Base-by-base conservation (phyloP, 106 monocot genomes). In the Acorus gramineus region DNA sequence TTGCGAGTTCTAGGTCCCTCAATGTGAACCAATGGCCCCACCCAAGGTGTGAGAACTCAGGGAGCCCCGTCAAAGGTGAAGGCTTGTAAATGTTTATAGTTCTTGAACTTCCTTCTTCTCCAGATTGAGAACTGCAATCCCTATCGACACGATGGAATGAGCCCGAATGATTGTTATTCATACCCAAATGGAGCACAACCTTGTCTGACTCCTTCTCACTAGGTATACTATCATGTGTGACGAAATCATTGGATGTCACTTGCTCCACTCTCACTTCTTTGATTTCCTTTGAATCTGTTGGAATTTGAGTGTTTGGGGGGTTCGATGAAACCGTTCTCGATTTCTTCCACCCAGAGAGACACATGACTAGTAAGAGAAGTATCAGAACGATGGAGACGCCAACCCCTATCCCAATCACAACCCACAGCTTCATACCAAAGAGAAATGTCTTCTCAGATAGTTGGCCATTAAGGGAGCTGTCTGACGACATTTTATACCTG, bases 11-110 rank as follows among this genome's bases (percentile, higher is more conserved):
- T 65, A 94, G 59, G 59, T 94, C 94, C 62, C 94, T 79, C 54
- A 94, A 49, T n/a, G 94, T 94, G 75, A 94, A 94, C 94, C 94
- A 94, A 56, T 94, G 94, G 47, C 94, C 94, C 94, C 94, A 94
- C 9, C 86, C 94, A 66, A 94, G 84, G 28, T 94, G 80, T 48
- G 94, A 89, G 46, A 89, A 71, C 60, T 94, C 94, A 3, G 94
- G 94, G 4, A 94, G 83, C 67, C 94, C 94, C 5, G 71, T 71
- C 57, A 94, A 72, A 64, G 94, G 94, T 14, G 94, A 94, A 69
- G 89, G 68, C 65, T 76, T 82, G 44, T 79, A 66, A 52, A 70
- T 28, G 53, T 69, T 73, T 50, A 66, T 46, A 10, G 57, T 60
- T 13, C 78, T 76, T 44, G 74, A 78, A 66, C 64, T 73, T 46